Conservation (phyloP, 148 eudicot species). For the Cornus suecica region DNA sequence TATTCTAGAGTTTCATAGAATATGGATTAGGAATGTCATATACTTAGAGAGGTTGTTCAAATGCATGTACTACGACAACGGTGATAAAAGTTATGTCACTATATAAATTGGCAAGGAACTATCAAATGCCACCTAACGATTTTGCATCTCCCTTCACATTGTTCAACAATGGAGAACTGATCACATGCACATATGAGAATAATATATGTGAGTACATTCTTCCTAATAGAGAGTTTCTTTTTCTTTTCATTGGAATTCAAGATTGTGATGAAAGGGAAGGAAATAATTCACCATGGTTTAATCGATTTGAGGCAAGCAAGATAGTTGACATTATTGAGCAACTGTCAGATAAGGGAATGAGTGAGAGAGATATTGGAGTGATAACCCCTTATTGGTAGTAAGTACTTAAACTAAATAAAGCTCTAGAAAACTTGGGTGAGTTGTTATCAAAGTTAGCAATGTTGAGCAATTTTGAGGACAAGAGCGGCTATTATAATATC, state of each 20-base stretch:
- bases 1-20: slow-evolving; percentile 65
- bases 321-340: slow-evolving; percentile 58
- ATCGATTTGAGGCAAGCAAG: slow-evolving; percentile 90
- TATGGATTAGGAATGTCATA: slow-evolving; percentile 72
- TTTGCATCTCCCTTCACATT: slow-evolving; percentile 70
- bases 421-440: slow-evolving; percentile 47
- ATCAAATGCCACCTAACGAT: slow-evolving; percentile 78
- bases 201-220: slow-evolving; percentile 51
- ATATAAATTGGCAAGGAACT: slow-evolving; percentile 65
- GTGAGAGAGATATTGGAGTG: slow-evolving; percentile 68
- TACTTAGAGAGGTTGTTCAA: slow-evolving; percentile 71
- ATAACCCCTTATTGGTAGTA: slow-evolving; percentile 92
- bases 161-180: slow-evolving; percentile 63
- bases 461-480: slow-evolving; percentile 98
- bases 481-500: slow-evolving; percentile 83
- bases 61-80: slow-evolving; percentile 39
- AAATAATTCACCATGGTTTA: slow-evolving; percentile 93
- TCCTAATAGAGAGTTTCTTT: slow-evolving; percentile 66
- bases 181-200: slow-evolving; percentile 37
- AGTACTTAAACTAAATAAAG: slow-evolving; percentile 61
- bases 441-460: slow-evolving; percentile 70
- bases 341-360: slow-evolving; percentile 33
- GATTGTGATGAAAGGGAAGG: slow-evolving; percentile 95
- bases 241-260: slow-evolving; percentile 81
- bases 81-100: slow-evolving; percentile 63